These are phyloP conservation scores for Lizonia empirigonia DNA, from an alignment of 2,329 filamentous ascomycete species.

Conservation along the genomic window DNA sequence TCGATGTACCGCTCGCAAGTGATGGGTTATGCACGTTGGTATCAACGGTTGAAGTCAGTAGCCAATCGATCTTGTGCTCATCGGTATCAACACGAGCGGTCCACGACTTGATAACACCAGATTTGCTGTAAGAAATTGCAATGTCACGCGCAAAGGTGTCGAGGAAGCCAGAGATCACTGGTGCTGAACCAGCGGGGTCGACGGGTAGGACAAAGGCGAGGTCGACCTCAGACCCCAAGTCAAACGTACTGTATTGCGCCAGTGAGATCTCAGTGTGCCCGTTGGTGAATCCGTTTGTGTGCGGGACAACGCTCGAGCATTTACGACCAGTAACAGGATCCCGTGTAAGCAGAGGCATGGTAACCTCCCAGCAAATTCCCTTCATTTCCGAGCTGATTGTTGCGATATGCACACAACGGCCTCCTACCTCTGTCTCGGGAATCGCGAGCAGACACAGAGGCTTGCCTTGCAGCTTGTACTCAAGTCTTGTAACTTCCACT, in stretches of 20 bases:
- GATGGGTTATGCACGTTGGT: slow-evolving; percentile 75
- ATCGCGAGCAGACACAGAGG: slow-evolving; percentile 80
- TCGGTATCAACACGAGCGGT: slow-evolving; percentile 73
- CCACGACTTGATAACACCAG: slow-evolving; percentile 81
- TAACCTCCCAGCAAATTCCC: slow-evolving; percentile 81
- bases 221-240: slow-evolving; percentile 62
- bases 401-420: slow-evolving; percentile 68
- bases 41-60: slow-evolving; percentile 79
- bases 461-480: slow-evolving; percentile 68
- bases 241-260: slow-evolving; percentile 72
- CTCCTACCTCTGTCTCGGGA: slow-evolving; percentile 65
- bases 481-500: slow-evolving; percentile 61
- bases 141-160: slow-evolving; percentile 87
- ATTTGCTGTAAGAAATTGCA: slow-evolving; percentile 80
- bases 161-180: slow-evolving; percentile 75
- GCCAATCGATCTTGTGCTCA: slow-evolving; percentile 73
- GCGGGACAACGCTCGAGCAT: slow-evolving; percentile 24
- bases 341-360: slow-evolving; percentile 57
- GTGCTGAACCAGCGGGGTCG: slow-evolving; percentile 78
- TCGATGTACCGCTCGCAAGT: slow-evolving; percentile 81
- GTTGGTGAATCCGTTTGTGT: slow-evolving; percentile 40
- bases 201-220: slow-evolving; percentile 73
- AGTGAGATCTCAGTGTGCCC: slow-evolving; percentile 54
- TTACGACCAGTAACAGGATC: slow-evolving; percentile 38
- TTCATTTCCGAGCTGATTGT: slow-evolving; percentile 79